These are phyloP conservation scores for Penicillium simplicissimum DNA, from an alignment of 495 filamentous ascomycete genomes.

Conservation along the genomic window DNA sequence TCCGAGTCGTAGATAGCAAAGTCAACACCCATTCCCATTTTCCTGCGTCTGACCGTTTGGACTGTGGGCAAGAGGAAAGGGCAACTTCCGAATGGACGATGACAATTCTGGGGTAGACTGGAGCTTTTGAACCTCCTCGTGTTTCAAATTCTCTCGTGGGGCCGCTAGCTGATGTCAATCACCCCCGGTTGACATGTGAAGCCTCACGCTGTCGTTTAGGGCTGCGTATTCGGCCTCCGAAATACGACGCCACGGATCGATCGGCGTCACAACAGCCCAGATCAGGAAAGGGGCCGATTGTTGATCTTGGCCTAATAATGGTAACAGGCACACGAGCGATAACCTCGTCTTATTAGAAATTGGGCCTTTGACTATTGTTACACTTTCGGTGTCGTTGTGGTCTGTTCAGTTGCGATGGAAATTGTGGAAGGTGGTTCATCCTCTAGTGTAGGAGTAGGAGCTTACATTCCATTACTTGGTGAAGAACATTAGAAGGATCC, in stretches of 20 bases:
- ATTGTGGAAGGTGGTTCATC: background rate
- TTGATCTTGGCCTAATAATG: background rate
- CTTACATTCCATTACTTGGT: background rate
- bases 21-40: background rate
- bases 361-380: background rate
- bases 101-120: background rate
- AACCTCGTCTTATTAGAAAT: background rate
- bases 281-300: background rate
- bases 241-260: background rate
- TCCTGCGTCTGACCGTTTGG: background rate
- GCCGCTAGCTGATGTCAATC: background rate
- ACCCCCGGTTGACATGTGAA: slow-evolving; percentile 7
- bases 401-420: background rate
- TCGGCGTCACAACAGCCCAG: background rate
- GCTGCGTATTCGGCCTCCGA: slow-evolving; percentile 6
- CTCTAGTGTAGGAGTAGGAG: background rate
- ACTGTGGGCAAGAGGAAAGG: background rate
- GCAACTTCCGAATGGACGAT: background rate
- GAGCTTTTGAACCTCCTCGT: slow-evolving; percentile 3
- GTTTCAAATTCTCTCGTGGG: background rate
- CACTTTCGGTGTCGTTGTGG: background rate
- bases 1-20: background rate
- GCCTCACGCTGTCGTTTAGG: background rate
- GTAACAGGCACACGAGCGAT: background rate
- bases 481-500: too few species aligned